These are phyloP conservation scores for Neurospora sp. DNA, from an alignment of 495 filamentous ascomycete genomes.

Conservation along the genomic window DNA sequence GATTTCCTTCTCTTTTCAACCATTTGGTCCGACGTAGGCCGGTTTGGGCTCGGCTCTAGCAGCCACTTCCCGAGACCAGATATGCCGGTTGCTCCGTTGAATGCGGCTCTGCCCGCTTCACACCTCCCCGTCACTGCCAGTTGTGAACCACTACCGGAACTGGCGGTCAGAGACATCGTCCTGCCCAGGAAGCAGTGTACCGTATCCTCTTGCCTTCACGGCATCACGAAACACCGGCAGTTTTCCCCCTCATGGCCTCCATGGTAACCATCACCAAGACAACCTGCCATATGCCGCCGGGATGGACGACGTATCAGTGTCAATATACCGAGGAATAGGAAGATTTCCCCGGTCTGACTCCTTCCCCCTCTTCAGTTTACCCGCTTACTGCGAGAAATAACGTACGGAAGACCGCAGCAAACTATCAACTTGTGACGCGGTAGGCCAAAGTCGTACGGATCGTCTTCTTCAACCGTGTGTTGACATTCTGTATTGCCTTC, in stretches of 20 bases:
- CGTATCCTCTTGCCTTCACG: background rate
- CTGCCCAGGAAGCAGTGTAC: background rate
- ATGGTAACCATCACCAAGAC: background rate
- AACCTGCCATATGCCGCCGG: background rate
- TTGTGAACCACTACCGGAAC: background rate
- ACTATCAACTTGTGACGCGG: background rate
- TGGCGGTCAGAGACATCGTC: background rate
- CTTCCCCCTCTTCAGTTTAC: background rate
- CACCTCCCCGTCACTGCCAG: background rate
- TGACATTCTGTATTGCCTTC: background rate
- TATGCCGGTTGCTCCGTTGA: background rate
- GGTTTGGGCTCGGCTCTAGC: background rate
- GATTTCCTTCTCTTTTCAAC: background rate
- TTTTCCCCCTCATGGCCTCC: background rate
- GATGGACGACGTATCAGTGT: background rate
- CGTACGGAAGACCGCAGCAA: background rate
- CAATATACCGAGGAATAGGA: background rate
- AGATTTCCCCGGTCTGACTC: background rate
- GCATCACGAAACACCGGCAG: background rate
- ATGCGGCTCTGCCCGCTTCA: background rate
- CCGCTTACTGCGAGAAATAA: background rate
- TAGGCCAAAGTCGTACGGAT: background rate
- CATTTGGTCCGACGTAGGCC: background rate
- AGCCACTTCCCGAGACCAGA: background rate
- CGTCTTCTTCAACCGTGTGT: background rate